phyloP scores from a whole-genome alignment of 306 rosid genomes.

The barrel medic (Medicago truncatula) region DNA sequence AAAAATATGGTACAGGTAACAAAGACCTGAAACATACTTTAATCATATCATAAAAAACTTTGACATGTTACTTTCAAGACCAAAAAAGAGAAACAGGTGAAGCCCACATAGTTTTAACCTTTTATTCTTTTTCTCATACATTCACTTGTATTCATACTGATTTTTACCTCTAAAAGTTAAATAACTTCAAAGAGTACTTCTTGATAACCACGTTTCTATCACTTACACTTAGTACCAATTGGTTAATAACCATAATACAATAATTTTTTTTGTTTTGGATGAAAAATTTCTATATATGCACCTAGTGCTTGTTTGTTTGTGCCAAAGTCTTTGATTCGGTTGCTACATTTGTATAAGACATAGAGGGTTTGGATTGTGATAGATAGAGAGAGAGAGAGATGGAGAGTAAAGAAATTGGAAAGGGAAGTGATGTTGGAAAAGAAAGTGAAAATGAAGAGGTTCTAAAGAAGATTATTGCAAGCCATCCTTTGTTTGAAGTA shows the following conservation, averaged over 20 bases:
- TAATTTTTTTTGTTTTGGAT: conserved; percentile 37
- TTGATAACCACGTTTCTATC: conserved; percentile 45
- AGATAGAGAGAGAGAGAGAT: conserved; percentile 29
- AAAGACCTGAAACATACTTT: conserved; percentile 47
- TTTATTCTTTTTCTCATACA: conserved; percentile 39
- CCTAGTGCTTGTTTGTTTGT: conserved; percentile 15
- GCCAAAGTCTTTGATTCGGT: conserved; percentile 14
- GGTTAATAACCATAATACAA: conserved; percentile 46
- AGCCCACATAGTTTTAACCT: conserved; percentile 37
- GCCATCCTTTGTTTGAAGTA: conserved; percentile 59
- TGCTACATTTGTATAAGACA: conserved; percentile 18
- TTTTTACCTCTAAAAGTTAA: conserved; percentile 45
- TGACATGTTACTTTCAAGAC: conserved; percentile 50
- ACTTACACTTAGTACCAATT: conserved; percentile 36
- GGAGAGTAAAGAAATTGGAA: conserved; percentile 38
- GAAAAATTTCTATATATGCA: conserved; percentile 21
- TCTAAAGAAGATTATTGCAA: conserved; percentile 58
- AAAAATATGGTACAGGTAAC: conserved; percentile 39
- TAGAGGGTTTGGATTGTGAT: conserved; percentile 9
- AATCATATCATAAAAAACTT: conserved; percentile 48
- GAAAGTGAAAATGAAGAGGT: conserved; percentile 32
- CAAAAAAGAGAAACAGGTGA: conserved; percentile 32
- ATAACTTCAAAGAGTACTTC: conserved; percentile 41
- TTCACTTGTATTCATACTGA: conserved; percentile 34
- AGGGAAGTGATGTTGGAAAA: conserved; percentile 28